A percentile compares a stretch with the other conserved stretches of the same genome.
Conservation (phyloP, 768 basidiomycete genomes). For the Sporobolomyces phaffii region DNA sequence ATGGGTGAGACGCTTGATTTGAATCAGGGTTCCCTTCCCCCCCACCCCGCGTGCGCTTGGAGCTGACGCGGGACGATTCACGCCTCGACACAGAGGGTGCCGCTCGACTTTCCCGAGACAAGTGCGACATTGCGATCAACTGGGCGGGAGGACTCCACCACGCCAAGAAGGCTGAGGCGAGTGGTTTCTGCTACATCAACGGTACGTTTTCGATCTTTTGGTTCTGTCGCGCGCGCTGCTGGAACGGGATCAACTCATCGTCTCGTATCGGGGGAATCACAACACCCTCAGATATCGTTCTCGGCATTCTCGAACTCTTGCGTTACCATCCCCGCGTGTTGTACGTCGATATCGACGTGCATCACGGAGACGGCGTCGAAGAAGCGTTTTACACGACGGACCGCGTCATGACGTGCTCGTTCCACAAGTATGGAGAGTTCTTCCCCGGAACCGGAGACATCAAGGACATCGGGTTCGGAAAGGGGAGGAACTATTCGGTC, state of each 20-base stretch:
- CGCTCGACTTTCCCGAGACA: constrained; percentile 85
- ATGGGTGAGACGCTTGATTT: constrained; percentile 71
- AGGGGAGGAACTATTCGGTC: constrained; percentile 86
- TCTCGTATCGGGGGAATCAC: no score
- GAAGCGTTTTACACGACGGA: constrained; percentile 99
- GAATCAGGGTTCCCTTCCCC: no score
- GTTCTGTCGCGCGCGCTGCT: no score
- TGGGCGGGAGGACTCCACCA: constrained; percentile 99
- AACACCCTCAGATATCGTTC: constrained; percentile 80
- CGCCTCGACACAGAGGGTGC: constrained; percentile 77
- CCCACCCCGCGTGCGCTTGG: no score
- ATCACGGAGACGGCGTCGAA: constrained; percentile 98
- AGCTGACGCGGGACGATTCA: no score
- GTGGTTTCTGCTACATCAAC: constrained; percentile 98
- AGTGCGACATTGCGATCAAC: constrained; percentile 97
- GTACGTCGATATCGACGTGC: constrained; percentile 97
- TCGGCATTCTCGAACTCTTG: constrained; percentile 89
- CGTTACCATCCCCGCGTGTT: constrained; percentile 85
- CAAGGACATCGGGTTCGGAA: constrained; percentile 87
- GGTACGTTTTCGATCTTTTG: constrained; percentile 52
- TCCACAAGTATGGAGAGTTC: constrained; percentile 98
- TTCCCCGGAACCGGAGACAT: constrained; percentile 99
- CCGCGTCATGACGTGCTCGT: constrained; percentile 94
- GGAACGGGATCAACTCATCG: no score
- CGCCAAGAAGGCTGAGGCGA: constrained; percentile 97